These are phyloP conservation scores for Pleurotus citrinopileatus DNA, from an alignment of 768 basidiomycete species.

Conservation along the genomic window DNA sequence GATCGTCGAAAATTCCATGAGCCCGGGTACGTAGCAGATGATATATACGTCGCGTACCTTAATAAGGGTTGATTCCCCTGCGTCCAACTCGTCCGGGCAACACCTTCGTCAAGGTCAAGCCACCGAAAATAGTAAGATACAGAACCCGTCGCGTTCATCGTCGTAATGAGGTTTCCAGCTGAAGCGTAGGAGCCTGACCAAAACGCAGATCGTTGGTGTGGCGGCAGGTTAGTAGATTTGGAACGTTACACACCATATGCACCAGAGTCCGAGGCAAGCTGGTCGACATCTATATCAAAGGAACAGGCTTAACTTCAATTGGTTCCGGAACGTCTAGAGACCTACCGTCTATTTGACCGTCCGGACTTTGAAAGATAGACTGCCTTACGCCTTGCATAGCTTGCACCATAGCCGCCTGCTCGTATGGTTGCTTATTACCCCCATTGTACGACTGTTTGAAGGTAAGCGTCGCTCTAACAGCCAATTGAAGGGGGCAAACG, in stretches of 20 bases:
- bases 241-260: conserved; percentile 51
- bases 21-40: background rate
- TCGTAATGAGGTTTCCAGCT: conserved; percentile 58
- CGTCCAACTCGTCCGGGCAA: conserved; percentile 59
- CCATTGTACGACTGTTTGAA: conserved; percentile 59
- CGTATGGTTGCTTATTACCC: conserved; percentile 54
- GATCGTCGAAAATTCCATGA: background rate
- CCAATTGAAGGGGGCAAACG: conserved; percentile 19
- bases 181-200: conserved; percentile 63
- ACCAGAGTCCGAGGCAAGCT: conserved; percentile 51
- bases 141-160: conserved; percentile 36
- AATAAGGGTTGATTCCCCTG: conserved; percentile 43
- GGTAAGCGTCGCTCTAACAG: background rate
- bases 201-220: background rate
- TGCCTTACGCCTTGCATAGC: conserved; percentile 53
- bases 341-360: conserved; percentile 58
- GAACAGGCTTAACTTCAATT: too few relatives aligned
- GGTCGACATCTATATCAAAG: conserved; percentile 42
- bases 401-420: conserved; percentile 39
- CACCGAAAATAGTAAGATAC: conserved; percentile 55
- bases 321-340: conserved; percentile 1
- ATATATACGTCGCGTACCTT: conserved; percentile 41
- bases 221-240: background rate
- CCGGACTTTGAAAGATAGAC: conserved; percentile 54
- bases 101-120: conserved; percentile 65